These are phyloP conservation scores for Cladobotryum mycophilum DNA, from an alignment of 2,329 filamentous ascomycete genomes.

Conservation along the genomic window DNA sequence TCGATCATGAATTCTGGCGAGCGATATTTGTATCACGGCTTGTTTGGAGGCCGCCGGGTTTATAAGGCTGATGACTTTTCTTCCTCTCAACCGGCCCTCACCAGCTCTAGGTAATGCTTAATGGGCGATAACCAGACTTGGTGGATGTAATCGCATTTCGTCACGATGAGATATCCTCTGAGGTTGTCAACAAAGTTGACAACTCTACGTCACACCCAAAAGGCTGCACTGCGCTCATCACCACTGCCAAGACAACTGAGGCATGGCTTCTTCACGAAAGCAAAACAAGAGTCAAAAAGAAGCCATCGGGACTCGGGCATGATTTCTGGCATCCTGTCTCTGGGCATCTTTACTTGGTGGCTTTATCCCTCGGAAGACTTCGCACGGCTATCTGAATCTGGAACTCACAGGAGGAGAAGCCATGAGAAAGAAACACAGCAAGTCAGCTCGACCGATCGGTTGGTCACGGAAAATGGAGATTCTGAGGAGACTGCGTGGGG, in stretches of 20 bases:
- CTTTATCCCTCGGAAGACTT: constrained; percentile 40
- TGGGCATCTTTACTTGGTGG: constrained; percentile 36
- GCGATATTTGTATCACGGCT: background rate
- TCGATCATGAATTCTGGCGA: constrained; percentile 1
- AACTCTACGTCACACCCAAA: constrained; percentile 3
- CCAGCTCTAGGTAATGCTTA: no score
- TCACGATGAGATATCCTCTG: constrained; percentile 12
- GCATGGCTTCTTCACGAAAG: constrained; percentile 14
- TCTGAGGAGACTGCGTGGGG: constrained; percentile 39
- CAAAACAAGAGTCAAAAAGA: constrained; percentile 16
- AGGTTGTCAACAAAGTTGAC: constrained; percentile 10
- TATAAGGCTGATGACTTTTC: background rate
- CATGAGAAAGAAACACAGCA: constrained; percentile 16
- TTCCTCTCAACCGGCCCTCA: background rate
- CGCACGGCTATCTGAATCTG: constrained; percentile 25
- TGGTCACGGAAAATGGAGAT: constrained; percentile 14
- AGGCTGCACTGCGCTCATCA: constrained; percentile 2
- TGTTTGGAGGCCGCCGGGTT: background rate
- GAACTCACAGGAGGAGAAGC: background rate
- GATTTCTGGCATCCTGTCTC: constrained; percentile 28
- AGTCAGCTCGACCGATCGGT: constrained; percentile 1
- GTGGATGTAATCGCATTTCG: background rate
- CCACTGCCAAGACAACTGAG: constrained; percentile 16
- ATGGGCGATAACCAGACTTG: no score
- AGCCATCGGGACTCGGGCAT: constrained; percentile 15